Base-by-base conservation (phyloP, 257 asterid genomes). In the Plectranthus barbatus region DNA sequence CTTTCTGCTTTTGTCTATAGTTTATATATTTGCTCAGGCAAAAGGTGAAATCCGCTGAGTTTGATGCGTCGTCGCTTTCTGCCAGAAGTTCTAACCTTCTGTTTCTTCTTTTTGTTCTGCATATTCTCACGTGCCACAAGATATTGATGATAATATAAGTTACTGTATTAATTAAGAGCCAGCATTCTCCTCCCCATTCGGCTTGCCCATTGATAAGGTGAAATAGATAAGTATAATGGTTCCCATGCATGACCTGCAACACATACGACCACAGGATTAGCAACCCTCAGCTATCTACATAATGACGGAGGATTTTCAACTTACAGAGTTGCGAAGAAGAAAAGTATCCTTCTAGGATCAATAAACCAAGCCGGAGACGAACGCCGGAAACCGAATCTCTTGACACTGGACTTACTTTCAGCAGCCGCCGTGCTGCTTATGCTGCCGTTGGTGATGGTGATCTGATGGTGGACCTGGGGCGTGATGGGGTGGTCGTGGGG, bases 251-350 rank as follows among this genome's bases (percentile, higher is more conserved):
- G 93, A 82, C 82, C 93, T 85, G 80, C 59, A 7, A 56, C 61
- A 54, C 7, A 59, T 7, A 7, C 56, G 14, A 7, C 48, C 7
- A 39, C 7, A 47, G 39, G 52, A 18, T 55, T 53, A 55, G 5
- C 0, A 39, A 39, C n/a, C n/a, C 12, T 26, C 31, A 36, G 41
- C 12, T 11, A 13, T 13, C 2, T 13, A 41, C 2, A 11, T 34
- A 37, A 17, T 7, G 14, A 21, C 17, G 29, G 26, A 21, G 13
- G 2, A 7, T 9, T 10, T 9, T 56, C 10, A 44, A 60, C 94
- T 78, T 75, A 85, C 94, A 85, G 62, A 13, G 98, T 83, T 33
- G 98, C 98, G 59, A 88, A 91, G 81, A 81, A 73, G 81, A 88
- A 24, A 26, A 88, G 86, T 59, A 91, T 80, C 71, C 83, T 83